Percentiles rank a stretch among this genome's conserved stretches.
These are phyloP conservation scores for Pelargonium cotyledonis DNA, from an alignment of 441 rosid genomes.

Conservation along the genomic window DNA sequence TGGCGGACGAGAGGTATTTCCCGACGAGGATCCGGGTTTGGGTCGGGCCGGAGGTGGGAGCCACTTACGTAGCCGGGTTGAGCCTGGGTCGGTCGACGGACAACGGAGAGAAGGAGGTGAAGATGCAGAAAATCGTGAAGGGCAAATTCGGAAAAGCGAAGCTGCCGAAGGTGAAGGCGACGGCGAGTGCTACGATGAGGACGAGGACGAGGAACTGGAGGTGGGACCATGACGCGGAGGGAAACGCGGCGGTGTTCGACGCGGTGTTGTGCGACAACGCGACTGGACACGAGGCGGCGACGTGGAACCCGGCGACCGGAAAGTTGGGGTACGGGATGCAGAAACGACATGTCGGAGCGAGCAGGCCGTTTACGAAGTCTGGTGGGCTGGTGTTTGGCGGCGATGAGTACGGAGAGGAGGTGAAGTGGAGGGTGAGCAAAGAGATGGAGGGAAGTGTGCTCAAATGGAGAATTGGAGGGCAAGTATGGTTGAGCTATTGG, in stretches of 20 bases:
- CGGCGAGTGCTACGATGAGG: slow-evolving; percentile 42
- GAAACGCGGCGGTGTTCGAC: slow-evolving; percentile 68
- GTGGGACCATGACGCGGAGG: slow-evolving; percentile 77
- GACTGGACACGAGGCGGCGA: slow-evolving; percentile 43
- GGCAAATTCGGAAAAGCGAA: slow-evolving; percentile 35
- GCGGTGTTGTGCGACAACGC: slow-evolving; percentile 47
- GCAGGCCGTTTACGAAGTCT: slow-evolving; percentile 51
- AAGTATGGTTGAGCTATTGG: slow-evolving; percentile 68
- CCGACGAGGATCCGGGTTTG: slow-evolving; percentile 60
- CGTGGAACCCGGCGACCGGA: slow-evolving; percentile 23
- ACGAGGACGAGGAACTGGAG: slow-evolving; percentile 65
- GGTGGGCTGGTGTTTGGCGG: slow-evolving; percentile 70
- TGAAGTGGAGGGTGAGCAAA: slow-evolving; percentile 69
- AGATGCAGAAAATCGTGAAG: slow-evolving; percentile 35
- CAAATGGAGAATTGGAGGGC: slow-evolving; percentile 42
- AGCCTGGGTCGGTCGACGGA: slow-evolving; percentile 53
- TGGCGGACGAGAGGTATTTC: slow-evolving; percentile 46
- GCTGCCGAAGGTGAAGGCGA: slow-evolving; percentile 40
- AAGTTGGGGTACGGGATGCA: background rate
- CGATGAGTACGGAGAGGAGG: slow-evolving; percentile 62
- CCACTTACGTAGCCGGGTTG: slow-evolving; percentile 48
- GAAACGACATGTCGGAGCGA: background rate
- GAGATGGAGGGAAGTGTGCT: slow-evolving; percentile 91
- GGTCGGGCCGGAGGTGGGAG: slow-evolving; percentile 81
- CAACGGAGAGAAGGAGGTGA: slow-evolving; percentile 43